These are phyloP conservation scores for Helianthus tuberosus DNA, from an alignment of 129 eudicot genomes.

Conservation along the genomic window DNA sequence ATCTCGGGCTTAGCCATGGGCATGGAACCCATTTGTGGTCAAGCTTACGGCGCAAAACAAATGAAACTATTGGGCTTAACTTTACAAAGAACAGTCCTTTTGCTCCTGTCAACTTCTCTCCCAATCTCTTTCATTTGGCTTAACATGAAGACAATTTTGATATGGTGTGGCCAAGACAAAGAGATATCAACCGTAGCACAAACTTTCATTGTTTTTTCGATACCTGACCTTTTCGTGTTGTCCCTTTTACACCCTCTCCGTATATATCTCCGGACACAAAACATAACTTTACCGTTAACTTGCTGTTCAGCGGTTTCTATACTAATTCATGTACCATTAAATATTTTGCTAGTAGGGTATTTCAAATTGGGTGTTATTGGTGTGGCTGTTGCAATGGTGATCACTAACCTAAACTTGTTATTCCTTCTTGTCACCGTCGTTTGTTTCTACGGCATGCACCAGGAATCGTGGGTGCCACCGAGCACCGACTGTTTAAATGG, in stretches of 20 bases:
- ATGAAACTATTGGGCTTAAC: constrained; percentile 85
- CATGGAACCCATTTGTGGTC: constrained; percentile 96
- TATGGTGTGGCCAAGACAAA: constrained; percentile 86
- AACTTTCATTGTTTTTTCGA: constrained; percentile 62
- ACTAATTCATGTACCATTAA: constrained; percentile 66
- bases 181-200: constrained; percentile 73
- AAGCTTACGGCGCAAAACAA: constrained; percentile 91
- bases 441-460: constrained; percentile 65
- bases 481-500: constrained; percentile 72
- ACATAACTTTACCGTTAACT: constrained; percentile 74
- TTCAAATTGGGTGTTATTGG: constrained; percentile 75
- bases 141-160: constrained; percentile 67
- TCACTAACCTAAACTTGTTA: constrained; percentile 69
- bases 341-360: constrained; percentile 61
- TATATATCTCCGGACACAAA: constrained; percentile 73
- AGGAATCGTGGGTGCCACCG: constrained; percentile 81
- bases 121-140: constrained; percentile 91
- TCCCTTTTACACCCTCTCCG: constrained; percentile 84
- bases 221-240: constrained; percentile 84
- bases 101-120: constrained; percentile 67
- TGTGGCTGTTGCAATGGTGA: constrained; percentile 76
- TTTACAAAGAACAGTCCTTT: constrained; percentile 80
- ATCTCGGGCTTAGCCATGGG: constrained; percentile 98
- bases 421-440: constrained; percentile 48
- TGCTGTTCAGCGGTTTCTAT: constrained; percentile 72